Conservation (phyloP, 208 protist genomes). For the Polymyxa betae region DNA sequence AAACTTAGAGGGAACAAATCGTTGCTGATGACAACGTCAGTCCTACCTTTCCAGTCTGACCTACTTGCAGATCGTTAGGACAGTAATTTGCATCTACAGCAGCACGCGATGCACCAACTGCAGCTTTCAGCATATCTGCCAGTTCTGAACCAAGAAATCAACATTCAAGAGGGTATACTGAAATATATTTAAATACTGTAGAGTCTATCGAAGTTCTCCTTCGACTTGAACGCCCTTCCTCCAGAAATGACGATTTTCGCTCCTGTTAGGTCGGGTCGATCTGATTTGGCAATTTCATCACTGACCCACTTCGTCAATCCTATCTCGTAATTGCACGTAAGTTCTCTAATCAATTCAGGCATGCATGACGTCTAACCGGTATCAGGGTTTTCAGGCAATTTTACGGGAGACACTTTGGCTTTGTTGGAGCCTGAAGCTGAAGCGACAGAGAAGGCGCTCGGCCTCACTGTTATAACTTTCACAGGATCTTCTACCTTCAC, state of each 20-base stretch:
- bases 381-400: slow-evolving; percentile 51
- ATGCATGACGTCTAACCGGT: slow-evolving; percentile 24
- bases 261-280: slow-evolving; percentile 88
- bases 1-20: not conserved
- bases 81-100: slow-evolving; percentile 87
- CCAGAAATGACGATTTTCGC: slow-evolving; percentile 88
- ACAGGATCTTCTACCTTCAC: slow-evolving; percentile 85
- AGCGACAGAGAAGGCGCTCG: slow-evolving; percentile 80
- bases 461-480: slow-evolving; percentile 89
- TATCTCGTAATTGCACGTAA: not conserved
- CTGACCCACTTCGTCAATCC: slow-evolving; percentile 64
- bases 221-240: slow-evolving; percentile 91
- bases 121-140: slow-evolving; percentile 63
- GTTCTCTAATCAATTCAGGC: not conserved
- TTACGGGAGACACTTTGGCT: slow-evolving; percentile 74
- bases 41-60: slow-evolving; percentile 91
- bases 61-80: slow-evolving; percentile 87
- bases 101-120: slow-evolving; percentile 91
- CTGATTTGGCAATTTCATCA: slow-evolving; percentile 74
- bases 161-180: not conserved
- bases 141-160: slow-evolving; percentile 42
- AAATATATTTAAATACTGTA: slow-evolving; percentile 67
- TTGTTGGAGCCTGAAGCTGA: not conserved
- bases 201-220: slow-evolving; percentile 96
- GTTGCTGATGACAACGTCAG: too few species aligned